Percentiles rank a stretch among this genome's conserved stretches.
phyloP scores from a whole-genome alignment of 2,329 filamentous ascomycete genomes.

The Stagonosporopsis chrysanthemi region DNA sequence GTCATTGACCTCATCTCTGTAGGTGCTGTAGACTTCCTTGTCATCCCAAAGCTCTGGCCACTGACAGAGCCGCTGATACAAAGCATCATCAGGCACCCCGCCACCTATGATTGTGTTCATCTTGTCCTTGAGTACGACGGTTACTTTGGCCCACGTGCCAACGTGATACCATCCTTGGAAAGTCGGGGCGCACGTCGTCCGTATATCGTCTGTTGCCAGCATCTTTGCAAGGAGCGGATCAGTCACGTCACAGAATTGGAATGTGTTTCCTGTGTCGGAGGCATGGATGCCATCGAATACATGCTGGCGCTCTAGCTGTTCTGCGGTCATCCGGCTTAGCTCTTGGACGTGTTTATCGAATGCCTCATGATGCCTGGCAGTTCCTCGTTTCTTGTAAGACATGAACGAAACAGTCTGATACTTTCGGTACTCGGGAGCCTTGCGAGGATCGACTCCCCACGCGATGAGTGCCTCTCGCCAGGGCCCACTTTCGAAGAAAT shows the following conservation, averaged over 20 bases:
- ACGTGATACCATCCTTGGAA: constrained; percentile 84
- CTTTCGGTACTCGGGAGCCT: constrained; percentile 74
- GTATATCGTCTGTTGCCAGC: constrained; percentile 66
- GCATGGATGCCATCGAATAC: constrained; percentile 82
- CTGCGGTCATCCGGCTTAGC: constrained; percentile 31
- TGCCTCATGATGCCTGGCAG: constrained; percentile 33
- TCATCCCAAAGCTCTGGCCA: constrained; percentile 48
- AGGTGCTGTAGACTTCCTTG: constrained; percentile 38
- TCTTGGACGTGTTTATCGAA: constrained; percentile 38
- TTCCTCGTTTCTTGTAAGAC: constrained; percentile 43
- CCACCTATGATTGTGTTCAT: constrained; percentile 59
- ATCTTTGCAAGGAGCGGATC: constrained; percentile 76
- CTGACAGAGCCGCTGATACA: constrained; percentile 41
- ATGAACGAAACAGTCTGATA: constrained; percentile 77
- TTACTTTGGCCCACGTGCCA: constrained; percentile 82
- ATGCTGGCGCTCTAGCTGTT: constrained; percentile 58
- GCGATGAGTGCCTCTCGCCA: constrained; percentile 88
- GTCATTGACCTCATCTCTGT: constrained; percentile 39
- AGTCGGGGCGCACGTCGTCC: constrained; percentile 53
- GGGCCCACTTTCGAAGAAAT: constrained; percentile 90
- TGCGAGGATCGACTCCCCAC: constrained; percentile 86
- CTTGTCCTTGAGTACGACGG: constrained; percentile 88
- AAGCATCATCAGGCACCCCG: constrained; percentile 38
- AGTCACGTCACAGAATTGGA: constrained; percentile 91
- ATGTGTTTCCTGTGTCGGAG: constrained; percentile 83